phyloP scores from a whole-genome alignment of 73 alveolate genomes.

The Symbiodinium pilosum region DNA sequence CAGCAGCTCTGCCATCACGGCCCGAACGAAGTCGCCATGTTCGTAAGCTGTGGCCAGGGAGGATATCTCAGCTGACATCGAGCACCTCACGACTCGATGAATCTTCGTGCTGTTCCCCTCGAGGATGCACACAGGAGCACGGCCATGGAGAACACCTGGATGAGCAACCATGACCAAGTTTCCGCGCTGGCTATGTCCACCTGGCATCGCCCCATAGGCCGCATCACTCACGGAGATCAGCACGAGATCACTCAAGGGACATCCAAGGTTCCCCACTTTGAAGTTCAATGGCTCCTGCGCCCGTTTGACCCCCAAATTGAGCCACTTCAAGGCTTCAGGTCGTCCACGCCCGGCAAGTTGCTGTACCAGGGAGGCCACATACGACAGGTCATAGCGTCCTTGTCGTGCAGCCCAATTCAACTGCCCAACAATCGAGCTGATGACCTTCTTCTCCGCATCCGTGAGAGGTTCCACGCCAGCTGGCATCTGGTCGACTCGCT shows the following conservation, averaged over 20 bases:
- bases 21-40: constrained; percentile 23
- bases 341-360: background rate
- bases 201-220: background rate
- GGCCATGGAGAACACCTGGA: background rate
- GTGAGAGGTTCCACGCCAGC: background rate
- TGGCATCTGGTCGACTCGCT: background rate
- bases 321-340: background rate
- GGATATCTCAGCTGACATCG: background rate
- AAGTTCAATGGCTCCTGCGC: background rate
- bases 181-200: background rate
- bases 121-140: background rate
- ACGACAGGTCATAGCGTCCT: background rate
- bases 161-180: background rate
- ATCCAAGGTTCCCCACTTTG: background rate
- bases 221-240: constrained; percentile 7
- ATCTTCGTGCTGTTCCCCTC: constrained; percentile 21
- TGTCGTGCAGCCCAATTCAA: constrained; percentile 2
- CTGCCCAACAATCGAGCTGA: background rate
- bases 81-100: background rate
- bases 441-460: background rate
- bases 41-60: background rate
- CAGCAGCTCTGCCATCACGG: background rate
- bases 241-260: background rate
- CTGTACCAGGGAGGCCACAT: background rate
- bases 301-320: background rate